Percentiles rank a stretch among this genome's conserved stretches.
Evolutionary conservation across 768 basidiomycete species (phyloP).

Genomic region (Lactarius pseudohatsudake): DNA sequence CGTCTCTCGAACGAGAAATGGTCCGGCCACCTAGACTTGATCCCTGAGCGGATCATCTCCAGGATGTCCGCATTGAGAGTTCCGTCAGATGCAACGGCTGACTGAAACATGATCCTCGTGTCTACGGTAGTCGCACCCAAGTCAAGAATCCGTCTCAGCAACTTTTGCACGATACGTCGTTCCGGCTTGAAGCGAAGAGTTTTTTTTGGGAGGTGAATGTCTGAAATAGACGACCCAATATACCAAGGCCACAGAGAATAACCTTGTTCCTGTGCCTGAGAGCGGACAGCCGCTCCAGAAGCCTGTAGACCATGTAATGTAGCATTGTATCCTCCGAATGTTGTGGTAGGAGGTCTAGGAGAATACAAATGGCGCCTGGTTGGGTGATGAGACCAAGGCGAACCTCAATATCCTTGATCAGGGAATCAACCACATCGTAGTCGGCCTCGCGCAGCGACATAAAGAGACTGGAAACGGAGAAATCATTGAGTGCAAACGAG

Average conservation of each 20-base stretch:
- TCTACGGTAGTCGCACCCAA: slow-evolving; percentile 70
- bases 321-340: slow-evolving; percentile 40
- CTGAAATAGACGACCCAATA: slow-evolving; percentile 54
- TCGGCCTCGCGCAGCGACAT: slow-evolving; percentile 42
- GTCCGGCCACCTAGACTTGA: slow-evolving; percentile 76
- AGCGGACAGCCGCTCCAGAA: slow-evolving; percentile 61
- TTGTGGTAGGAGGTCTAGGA: slow-evolving; percentile 50
- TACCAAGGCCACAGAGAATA: slow-evolving; percentile 56
- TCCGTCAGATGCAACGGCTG: slow-evolving; percentile 48
- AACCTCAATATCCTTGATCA: slow-evolving; percentile 42
- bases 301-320: slow-evolving; percentile 55
- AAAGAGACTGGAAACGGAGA: slow-evolving; percentile 58
- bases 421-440: slow-evolving; percentile 45
- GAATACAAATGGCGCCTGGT: slow-evolving; percentile 59
- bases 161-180: slow-evolving; percentile 56
- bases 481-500: slow-evolving; percentile 64
- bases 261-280: slow-evolving; percentile 70
- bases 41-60: slow-evolving; percentile 66
- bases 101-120: slow-evolving; percentile 62
- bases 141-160: slow-evolving; percentile 68
- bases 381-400: slow-evolving; percentile 52
- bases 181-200: slow-evolving; percentile 44
- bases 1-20: slow-evolving; percentile 69
- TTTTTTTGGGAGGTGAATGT: slow-evolving; percentile 41
- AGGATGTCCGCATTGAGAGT: slow-evolving; percentile 62